Percentiles rank a stretch among this genome's conserved stretches.
Evolutionary conservation across 352 stramenopile species (phyloP).

Genomic region (Globisporangium cederbergense): DNA sequence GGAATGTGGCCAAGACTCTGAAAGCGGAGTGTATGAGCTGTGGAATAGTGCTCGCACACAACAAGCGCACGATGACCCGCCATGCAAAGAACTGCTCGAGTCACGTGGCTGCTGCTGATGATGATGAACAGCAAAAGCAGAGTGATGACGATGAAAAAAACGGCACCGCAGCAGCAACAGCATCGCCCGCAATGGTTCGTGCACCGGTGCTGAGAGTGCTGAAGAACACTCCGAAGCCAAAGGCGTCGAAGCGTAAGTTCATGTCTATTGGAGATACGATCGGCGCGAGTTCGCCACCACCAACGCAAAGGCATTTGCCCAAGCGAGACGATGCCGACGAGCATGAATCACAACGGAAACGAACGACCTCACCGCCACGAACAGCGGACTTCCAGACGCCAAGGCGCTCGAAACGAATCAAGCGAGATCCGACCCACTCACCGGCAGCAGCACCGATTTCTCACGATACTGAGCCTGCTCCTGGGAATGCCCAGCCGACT

Average conservation of each 20-base stretch:
- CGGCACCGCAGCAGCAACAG: neutral
- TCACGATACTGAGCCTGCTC: neutral
- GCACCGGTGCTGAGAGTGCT: neutral
- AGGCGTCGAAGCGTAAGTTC: conserved; percentile 6
- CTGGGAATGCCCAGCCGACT: neutral
- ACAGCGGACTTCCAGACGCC: conserved; percentile 10
- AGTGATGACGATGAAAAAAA: neutral
- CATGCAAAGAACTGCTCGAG: neutral
- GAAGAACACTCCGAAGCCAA: neutral
- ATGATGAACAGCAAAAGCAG: too few species aligned
- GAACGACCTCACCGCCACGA: neutral
- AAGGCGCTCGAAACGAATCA: conserved; percentile 10
- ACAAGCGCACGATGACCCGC: neutral
- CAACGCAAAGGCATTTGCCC: neutral
- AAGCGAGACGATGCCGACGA: neutral
- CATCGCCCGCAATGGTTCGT: neutral
- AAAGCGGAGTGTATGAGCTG: conserved; percentile 6
- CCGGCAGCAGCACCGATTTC: neutral
- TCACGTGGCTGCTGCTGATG: neutral
- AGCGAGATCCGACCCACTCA: conserved; percentile 8
- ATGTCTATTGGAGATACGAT: neutral
- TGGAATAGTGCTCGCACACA: neutral
- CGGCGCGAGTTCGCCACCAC: neutral
- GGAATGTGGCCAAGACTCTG: conserved; percentile 21
- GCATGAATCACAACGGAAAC: neutral